Base-by-base conservation (phyloP, 805 yeast genomes). In the Candida stauntonica region DNA sequence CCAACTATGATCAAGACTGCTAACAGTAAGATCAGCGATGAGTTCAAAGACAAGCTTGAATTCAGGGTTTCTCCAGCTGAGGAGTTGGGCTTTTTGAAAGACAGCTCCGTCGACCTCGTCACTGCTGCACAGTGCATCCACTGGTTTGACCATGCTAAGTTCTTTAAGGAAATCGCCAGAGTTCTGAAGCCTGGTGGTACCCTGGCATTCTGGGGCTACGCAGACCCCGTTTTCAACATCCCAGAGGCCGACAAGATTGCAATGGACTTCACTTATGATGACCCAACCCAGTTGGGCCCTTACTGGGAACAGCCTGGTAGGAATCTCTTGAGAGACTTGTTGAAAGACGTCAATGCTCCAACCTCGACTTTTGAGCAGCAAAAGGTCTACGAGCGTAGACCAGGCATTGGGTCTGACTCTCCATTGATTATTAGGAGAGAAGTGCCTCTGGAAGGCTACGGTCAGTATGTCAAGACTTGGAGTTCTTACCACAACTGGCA, bases 291-390 rank as follows among this genome's bases (percentile, higher is more conserved):
- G 31, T 56, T 82, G 32, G 89, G 89, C 0, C 78, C 79, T 0
- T 76, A 76, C 54, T 89, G 97, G 97, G 84, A 86, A 51, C 83
- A 81, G 48, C 93, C 95, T 0, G 97, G 96, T 0, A 66, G 95
- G 33, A 38, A 54, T 5, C 62, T 72, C 12, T 58, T 89, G 24
- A 63, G 79, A 36, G 45, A 62, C 6, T 52, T 68, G 41, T 67
- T 73, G 45, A 51, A 46, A 13, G 72, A 64, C 9, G 65, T 79
- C 5, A 55, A 64, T 26, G 50, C 72, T 4, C 78, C 81, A 3
- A 19, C 38, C 0, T 64, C 59, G 2, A 41, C 51, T 12, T 84
- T 70, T 55, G 46, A 53, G 1, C 71, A 77, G 41, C 54, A 68
- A 9, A 46, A 54, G 30, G 57, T 61, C 9, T 57, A 47, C 26